Percentiles rank a stretch among this genome's conserved stretches.
Evolutionary conservation across 345 rosid species (phyloP).

Genomic region (Sonneratia caseolaris): DNA sequence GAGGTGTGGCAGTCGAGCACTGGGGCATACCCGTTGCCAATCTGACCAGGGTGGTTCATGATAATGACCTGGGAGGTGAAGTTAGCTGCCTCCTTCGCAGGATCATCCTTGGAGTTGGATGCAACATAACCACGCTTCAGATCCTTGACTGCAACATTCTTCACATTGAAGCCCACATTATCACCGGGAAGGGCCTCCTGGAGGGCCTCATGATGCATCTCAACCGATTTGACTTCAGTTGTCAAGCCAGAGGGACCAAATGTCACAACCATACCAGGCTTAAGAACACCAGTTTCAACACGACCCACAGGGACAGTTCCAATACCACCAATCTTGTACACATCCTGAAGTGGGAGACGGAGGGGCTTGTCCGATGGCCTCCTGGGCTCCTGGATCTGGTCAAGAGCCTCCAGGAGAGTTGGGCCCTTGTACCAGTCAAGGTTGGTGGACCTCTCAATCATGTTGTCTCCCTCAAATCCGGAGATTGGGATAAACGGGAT

Average conservation of each 20-base stretch:
- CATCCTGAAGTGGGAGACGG: constrained; percentile 70
- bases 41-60: constrained; percentile 11
- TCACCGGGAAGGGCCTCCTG: constrained; percentile 8
- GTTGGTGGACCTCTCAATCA: too few species aligned
- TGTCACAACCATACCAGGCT: constrained; percentile 8
- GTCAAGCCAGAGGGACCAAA: constrained; percentile 8
- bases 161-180: constrained; percentile 9
- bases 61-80: constrained; percentile 9
- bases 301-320: constrained; percentile 72
- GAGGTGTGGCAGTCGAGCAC: constrained; percentile 12
- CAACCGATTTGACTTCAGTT: constrained; percentile 7
- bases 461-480: too few species aligned
- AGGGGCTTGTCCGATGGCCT: constrained; percentile 82
- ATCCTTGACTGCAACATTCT: constrained; percentile 10
- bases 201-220: constrained; percentile 9
- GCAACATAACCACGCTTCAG: constrained; percentile 12
- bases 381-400: constrained; percentile 53
- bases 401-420: constrained; percentile 59
- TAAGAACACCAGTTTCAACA: constrained; percentile 25
- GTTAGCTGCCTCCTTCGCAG: constrained; percentile 6
- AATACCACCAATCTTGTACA: constrained; percentile 73
- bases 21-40: constrained; percentile 11
- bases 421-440: constrained; percentile 23
- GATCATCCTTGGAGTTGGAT: constrained; percentile 9
- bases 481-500: too few species aligned